Conservation (phyloP, 2,329 filamentous ascomycete species). For the Fusarium burgessii region DNA sequence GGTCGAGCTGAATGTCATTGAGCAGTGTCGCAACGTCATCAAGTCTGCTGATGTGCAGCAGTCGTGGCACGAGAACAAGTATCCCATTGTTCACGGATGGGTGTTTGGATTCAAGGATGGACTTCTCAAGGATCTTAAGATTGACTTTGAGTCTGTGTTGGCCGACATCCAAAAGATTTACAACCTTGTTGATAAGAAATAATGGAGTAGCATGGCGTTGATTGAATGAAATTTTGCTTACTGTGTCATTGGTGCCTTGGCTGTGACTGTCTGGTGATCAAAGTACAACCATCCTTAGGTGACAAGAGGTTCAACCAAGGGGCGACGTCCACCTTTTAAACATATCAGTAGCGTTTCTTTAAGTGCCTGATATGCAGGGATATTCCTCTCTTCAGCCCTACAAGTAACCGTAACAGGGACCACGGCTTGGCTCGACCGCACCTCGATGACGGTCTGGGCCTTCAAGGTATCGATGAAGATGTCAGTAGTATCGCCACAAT, state of each 20-base stretch:
- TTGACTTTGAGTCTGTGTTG: conserved; percentile 70
- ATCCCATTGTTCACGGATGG: conserved; percentile 79
- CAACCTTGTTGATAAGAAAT: conserved; percentile 60
- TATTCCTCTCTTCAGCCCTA: conserved; percentile 36
- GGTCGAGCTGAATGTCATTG: conserved; percentile 85
- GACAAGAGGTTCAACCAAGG: background rate
- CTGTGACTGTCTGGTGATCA: background rate
- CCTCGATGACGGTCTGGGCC: conserved; percentile 37
- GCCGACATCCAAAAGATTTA: conserved; percentile 73
- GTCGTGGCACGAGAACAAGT: conserved; percentile 71
- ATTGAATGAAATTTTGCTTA: conserved; percentile 25
- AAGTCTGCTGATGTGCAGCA: conserved; percentile 85
- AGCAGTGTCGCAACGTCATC: conserved; percentile 82
- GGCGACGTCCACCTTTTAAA: conserved; percentile 30
- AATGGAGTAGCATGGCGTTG: conserved; percentile 21
- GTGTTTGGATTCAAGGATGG: conserved; percentile 78
- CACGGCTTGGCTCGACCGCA: conserved; percentile 33
- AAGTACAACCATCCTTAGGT: background rate
- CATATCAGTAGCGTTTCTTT: conserved; percentile 27
- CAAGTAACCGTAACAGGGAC: conserved; percentile 35
- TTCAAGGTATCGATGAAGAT: conserved; percentile 33
- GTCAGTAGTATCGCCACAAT: background rate
- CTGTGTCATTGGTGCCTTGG: background rate
- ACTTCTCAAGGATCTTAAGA: conserved; percentile 72
- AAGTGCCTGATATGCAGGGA: conserved; percentile 42